Percentiles rank a stretch among this genome's conserved stretches.
These are phyloP conservation scores for Aspergillus steynii DNA, from an alignment of 495 filamentous ascomycete genomes.

Conservation along the genomic window DNA sequence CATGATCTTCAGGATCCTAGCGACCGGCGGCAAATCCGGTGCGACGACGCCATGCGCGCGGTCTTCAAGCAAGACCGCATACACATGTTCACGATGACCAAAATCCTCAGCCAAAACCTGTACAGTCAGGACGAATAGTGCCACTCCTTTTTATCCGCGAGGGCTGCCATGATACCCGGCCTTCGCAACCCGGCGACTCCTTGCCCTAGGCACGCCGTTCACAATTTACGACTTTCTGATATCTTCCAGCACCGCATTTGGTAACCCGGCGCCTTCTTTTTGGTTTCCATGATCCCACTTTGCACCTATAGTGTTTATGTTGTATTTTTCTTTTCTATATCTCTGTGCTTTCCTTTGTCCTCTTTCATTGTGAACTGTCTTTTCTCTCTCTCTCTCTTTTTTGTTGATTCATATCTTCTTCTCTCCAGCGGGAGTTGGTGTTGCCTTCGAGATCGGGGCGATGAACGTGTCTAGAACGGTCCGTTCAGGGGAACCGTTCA, in stretches of 20 bases:
- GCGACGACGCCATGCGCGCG: slow-evolving; percentile 84
- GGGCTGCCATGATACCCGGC: slow-evolving; percentile 1
- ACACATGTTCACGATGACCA: slow-evolving; percentile 99
- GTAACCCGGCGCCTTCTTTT: slow-evolving; percentile 21
- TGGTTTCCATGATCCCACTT: slow-evolving; percentile 4
- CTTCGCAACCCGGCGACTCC: slow-evolving; percentile 5
- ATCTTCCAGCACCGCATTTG: slow-evolving; percentile 26
- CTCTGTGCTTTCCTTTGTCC: slow-evolving; percentile 14
- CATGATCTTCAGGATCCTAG: slow-evolving; percentile 84
- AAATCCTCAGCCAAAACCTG: slow-evolving; percentile 68
- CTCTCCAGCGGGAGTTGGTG: slow-evolving; percentile 45
- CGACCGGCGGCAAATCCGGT: slow-evolving; percentile 88
- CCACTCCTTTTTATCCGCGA: background rate
- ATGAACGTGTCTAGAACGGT: slow-evolving; percentile 18
- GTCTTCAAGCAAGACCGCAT: slow-evolving; percentile 90
- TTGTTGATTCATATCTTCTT: slow-evolving; percentile 22
- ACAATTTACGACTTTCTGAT: slow-evolving; percentile 22
- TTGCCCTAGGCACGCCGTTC: background rate
- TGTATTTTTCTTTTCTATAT: slow-evolving; percentile 18
- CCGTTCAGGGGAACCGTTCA: slow-evolving; percentile 14
- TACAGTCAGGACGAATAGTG: slow-evolving; percentile 63
- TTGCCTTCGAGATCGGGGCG: slow-evolving; percentile 26
- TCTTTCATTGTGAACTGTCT: slow-evolving; percentile 16
- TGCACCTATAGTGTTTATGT: slow-evolving; percentile 1
- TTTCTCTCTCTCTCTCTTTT: slow-evolving; percentile 6